Evolutionary conservation across 2,329 filamentous ascomycete genomes (phyloP).

Genomic region (Penicillium sp.): DNA sequence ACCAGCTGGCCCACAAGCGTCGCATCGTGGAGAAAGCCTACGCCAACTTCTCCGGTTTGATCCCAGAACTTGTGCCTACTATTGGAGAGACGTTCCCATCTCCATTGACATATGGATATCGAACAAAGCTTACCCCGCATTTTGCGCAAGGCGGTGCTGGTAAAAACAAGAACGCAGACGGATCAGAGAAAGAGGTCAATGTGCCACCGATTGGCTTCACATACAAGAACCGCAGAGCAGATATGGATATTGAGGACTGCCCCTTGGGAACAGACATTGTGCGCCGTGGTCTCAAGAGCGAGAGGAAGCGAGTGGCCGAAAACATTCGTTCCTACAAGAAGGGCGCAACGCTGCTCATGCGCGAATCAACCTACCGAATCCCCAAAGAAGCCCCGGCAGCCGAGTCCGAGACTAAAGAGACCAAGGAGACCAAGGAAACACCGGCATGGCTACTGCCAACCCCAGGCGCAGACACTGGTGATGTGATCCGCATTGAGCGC

Average conservation of each 20-base stretch:
- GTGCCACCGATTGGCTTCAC: constrained; percentile 88
- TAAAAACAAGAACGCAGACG: constrained; percentile 52
- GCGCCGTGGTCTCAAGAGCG: constrained; percentile 71
- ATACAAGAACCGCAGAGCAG: constrained; percentile 73
- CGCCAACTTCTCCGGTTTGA: constrained; percentile 82
- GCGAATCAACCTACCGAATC: constrained; percentile 74
- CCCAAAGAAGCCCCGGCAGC: constrained; percentile 25
- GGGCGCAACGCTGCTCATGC: constrained; percentile 84
- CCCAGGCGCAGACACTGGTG: constrained; percentile 34
- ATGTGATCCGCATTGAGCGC: constrained; percentile 56
- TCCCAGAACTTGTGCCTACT: constrained; percentile 70
- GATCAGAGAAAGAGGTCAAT: constrained; percentile 55
- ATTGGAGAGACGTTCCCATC: constrained; percentile 85
- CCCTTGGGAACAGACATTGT: constrained; percentile 90
- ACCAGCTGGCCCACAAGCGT: constrained; percentile 82
- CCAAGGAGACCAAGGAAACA: constrained; percentile 17
- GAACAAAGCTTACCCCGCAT: constrained; percentile 95
- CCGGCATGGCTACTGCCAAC: constrained; percentile 29
- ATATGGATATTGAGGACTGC: constrained; percentile 95
- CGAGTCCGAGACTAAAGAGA: constrained; percentile 18
- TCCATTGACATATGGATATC: constrained; percentile 87
- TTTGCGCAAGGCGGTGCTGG: constrained; percentile 70
- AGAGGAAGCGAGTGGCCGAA: constrained; percentile 71
- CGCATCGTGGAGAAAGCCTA: constrained; percentile 88
- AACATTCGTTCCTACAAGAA: constrained; percentile 71